These are phyloP conservation scores for Leccinum rimulosum DNA, from an alignment of 768 basidiomycete genomes.

Conservation along the genomic window DNA sequence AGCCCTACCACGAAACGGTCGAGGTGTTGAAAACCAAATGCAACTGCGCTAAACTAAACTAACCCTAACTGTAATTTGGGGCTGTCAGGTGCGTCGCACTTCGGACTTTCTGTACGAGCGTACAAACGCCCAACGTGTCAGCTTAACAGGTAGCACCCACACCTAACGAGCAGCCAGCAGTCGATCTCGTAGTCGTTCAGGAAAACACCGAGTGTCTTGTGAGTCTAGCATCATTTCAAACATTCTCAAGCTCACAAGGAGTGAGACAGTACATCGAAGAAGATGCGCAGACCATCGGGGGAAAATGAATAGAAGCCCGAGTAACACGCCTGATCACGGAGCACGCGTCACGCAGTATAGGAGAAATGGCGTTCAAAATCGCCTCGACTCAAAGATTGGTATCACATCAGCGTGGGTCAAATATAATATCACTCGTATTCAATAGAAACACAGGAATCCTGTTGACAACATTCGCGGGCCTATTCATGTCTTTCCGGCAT, in stretches of 20 bases:
- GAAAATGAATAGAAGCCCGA: slow-evolving; percentile 79
- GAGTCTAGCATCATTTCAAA: slow-evolving; percentile 23
- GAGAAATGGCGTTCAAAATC: slow-evolving; percentile 92
- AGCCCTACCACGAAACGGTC: slow-evolving; percentile 91
- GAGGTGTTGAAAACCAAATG: slow-evolving; percentile 72
- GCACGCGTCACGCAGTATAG: slow-evolving; percentile 85
- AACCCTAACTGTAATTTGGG: slow-evolving; percentile 63
- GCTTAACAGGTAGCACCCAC: slow-evolving; percentile 66
- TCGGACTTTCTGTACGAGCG: not conserved
- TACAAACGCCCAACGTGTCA: slow-evolving; percentile 27
- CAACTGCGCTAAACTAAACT: slow-evolving; percentile 59
- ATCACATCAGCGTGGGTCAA: not conserved
- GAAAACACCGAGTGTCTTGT: slow-evolving; percentile 99
- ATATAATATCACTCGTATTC: not conserved
- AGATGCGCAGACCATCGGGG: slow-evolving; percentile 63
- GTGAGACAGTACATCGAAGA: slow-evolving; percentile 90
- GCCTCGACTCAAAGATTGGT: slow-evolving; percentile 49
- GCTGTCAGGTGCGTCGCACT: slow-evolving; percentile 70
- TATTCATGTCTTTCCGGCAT: slow-evolving; percentile 51
- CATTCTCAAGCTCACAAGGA: not conserved
- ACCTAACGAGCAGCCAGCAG: slow-evolving; percentile 54
- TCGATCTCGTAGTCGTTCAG: slow-evolving; percentile 93
- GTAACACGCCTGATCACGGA: slow-evolving; percentile 95
- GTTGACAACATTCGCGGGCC: slow-evolving; percentile 48
- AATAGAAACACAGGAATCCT: slow-evolving; percentile 39